Base-by-base conservation (phyloP, 257 asterid genomes). In the Solanum etuberosum region DNA sequence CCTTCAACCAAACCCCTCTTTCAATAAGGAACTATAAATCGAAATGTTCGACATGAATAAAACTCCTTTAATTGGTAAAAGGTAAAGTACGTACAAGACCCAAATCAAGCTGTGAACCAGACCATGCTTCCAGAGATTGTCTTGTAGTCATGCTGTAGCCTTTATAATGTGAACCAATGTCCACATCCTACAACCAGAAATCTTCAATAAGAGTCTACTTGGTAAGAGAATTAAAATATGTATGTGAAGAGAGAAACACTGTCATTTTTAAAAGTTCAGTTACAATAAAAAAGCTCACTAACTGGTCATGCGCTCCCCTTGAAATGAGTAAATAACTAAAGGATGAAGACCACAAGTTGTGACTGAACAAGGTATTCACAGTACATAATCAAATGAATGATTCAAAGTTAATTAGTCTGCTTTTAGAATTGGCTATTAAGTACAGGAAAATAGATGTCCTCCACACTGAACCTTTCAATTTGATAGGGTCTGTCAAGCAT, bases 111-210 rank as follows among this genome's bases (percentile, higher is more conserved):
- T 89, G 93, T 70, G 95, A 93, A 88, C 94, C 95, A 78, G 98
- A 94, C 99, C 99, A 97, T 87, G 96, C 98, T 88, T 94, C 96
- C 81, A 97, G 98, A 76, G 99, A 97, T 89, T 77, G 89, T 86
- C 96, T 94, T 91, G 99, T 95, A 88, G 88, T 92, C 85, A 91
- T 70, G 86, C 94, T 93, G 93, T 94, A 97, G 90, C 93, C 92
- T 88, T 94, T 94, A 92, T 92, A 97, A 89, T 90, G 92, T 59
- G 92, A 90, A 88, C 93, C 92, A 88, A 95, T 91, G 92, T 97
- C 98, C 86, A 92, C 92, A 86, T 93, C 97, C 99, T 97, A 70
- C 87, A 87, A 84, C 72, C 37, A 84, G 87, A 73, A 85, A 70
- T n/a, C 40, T 32, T 21, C 13, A 46, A 46, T 80, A 46, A 80